Percentiles rank a stretch among this genome's conserved stretches.
These are phyloP conservation scores for Fraxinus nigra DNA, from an alignment of 305 asterid genomes.

Conservation along the genomic window DNA sequence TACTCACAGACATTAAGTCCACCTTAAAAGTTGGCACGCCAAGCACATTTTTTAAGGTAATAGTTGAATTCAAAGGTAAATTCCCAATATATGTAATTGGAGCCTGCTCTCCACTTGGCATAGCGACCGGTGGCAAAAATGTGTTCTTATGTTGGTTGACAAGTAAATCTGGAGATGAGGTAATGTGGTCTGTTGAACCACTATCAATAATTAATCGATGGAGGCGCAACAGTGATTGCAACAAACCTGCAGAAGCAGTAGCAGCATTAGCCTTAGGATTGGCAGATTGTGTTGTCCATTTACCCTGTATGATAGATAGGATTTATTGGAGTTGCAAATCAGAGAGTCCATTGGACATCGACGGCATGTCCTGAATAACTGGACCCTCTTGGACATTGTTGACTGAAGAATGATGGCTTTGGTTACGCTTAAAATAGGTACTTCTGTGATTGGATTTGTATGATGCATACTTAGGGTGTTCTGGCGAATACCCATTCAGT, in stretches of 20 bases:
- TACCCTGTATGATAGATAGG: not conserved
- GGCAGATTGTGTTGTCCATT: not conserved
- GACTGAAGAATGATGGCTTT: not conserved
- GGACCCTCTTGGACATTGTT: not conserved
- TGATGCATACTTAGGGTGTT: not conserved
- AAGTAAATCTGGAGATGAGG: not conserved
- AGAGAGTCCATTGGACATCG: not conserved
- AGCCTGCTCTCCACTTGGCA: not conserved
- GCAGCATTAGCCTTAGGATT: not conserved
- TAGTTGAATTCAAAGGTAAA: not conserved
- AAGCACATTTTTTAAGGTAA: not conserved
- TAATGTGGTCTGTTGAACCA: not conserved
- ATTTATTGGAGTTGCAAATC: not conserved
- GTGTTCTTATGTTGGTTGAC: not conserved
- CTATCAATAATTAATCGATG: not conserved
- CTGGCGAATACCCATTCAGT: not conserved
- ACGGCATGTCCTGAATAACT: not conserved
- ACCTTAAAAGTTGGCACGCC: not conserved
- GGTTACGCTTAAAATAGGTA: not conserved
- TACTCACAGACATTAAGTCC: not conserved
- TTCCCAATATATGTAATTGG: not conserved
- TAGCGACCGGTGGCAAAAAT: not conserved
- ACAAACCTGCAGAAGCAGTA: not conserved
- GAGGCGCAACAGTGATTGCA: not conserved
- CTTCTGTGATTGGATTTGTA: not conserved